Percentiles rank a stretch among this genome's conserved stretches.
phyloP scores from a whole-genome alignment of 2,329 filamentous ascomycete species.

The Chalaropsis thielavioides region DNA sequence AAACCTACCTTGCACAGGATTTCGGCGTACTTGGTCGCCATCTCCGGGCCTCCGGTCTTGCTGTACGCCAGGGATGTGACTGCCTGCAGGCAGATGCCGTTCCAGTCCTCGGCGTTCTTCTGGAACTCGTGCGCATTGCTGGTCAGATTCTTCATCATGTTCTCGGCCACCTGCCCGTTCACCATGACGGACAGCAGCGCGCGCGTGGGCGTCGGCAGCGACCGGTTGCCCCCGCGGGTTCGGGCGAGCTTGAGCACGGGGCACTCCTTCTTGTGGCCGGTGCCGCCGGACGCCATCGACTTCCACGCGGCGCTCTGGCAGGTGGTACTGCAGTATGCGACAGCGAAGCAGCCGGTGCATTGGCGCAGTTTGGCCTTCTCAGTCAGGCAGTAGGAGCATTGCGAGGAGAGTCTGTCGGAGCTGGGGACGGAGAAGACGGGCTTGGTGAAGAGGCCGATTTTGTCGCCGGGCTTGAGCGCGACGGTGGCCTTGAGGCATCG shows the following conservation, averaged over 20 bases:
- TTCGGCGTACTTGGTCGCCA: constrained; percentile 30
- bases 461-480: constrained; percentile 31
- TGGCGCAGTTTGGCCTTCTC: constrained; percentile 22
- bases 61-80: constrained; percentile 33
- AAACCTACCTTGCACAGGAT: constrained; percentile 38
- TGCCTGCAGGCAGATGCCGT: constrained; percentile 36
- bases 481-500: constrained; percentile 33
- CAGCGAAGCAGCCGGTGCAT: constrained; percentile 40
- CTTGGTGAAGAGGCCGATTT: constrained; percentile 32
- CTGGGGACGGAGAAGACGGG: constrained; percentile 36
- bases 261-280: constrained; percentile 42
- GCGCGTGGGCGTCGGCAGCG: constrained; percentile 40
- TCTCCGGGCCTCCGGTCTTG: constrained; percentile 26
- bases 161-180: constrained; percentile 24
- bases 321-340: constrained; percentile 37
- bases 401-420: constrained; percentile 27
- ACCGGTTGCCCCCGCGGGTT: constrained; percentile 22
- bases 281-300: constrained; percentile 13
- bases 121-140: constrained; percentile 32
- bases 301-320: constrained; percentile 45
- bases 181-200: constrained; percentile 39
- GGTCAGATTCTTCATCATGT: constrained; percentile 30
- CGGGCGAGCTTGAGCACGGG: constrained; percentile 30
- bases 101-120: constrained; percentile 27
- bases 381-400: constrained; percentile 38